Evolutionary conservation across 2,329 filamentous ascomycete species (phyloP).

Genomic region (Ascochyta koolunga): DNA sequence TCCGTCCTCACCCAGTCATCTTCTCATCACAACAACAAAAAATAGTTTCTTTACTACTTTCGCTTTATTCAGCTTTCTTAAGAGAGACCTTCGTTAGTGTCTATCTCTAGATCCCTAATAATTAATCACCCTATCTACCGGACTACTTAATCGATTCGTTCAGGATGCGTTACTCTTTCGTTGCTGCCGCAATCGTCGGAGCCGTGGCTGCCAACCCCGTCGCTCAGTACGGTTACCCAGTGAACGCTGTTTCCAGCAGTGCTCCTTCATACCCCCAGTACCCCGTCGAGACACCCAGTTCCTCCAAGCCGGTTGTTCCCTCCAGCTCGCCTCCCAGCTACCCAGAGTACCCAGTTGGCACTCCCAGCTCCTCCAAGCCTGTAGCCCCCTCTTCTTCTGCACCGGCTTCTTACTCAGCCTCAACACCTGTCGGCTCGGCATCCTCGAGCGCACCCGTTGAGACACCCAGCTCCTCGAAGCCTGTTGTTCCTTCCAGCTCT

Average conservation of each 20-base stretch:
- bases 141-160: conserved; percentile 7
- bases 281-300: conserved; percentile 21
- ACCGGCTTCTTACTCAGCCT: conserved; percentile 11
- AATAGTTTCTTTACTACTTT: conserved; percentile 35
- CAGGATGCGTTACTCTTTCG: conserved; percentile 44
- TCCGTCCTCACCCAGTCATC: conserved; percentile 15
- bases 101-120: conserved; percentile 33
- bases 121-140: conserved; percentile 26
- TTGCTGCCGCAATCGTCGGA: conserved; percentile 39
- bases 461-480: conserved; percentile 1
- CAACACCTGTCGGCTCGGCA: neutral
- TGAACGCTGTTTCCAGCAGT: conserved; percentile 1
- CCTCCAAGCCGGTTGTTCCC: neutral
- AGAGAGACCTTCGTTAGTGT: conserved; percentile 42
- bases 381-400: conserved; percentile 1
- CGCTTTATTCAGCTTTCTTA: conserved; percentile 34
- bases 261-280: conserved; percentile 32
- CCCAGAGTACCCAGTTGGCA: conserved; percentile 4
- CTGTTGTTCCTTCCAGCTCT: conserved; percentile 6
- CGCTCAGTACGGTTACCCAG: conserved; percentile 25
- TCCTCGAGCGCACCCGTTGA: neutral
- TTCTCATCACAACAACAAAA: conserved; percentile 31
- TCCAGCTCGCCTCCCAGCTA: conserved; percentile 6
- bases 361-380: conserved; percentile 10
- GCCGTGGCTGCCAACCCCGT: conserved; percentile 38